Evolutionary conservation across 345 rosid genomes (phyloP).

Genomic region (Brassica incana): DNA sequence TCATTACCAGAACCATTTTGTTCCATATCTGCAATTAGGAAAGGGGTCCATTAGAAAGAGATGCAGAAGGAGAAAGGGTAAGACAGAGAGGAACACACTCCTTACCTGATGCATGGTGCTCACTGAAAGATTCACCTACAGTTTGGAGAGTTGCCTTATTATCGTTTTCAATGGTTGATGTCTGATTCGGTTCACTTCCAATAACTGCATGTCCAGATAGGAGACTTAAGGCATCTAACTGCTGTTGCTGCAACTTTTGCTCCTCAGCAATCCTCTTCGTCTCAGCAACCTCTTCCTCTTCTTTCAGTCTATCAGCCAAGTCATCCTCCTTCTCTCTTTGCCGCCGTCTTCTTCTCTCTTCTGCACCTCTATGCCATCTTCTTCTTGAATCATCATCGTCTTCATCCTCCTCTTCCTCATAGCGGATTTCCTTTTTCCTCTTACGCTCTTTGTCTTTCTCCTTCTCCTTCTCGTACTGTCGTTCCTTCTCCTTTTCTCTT

Average conservation of each 20-base stretch:
- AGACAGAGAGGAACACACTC: slow-evolving; percentile 11
- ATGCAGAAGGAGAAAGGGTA: background rate
- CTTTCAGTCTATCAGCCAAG: slow-evolving; percentile 64
- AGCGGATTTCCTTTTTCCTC: slow-evolving; percentile 75
- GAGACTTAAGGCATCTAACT: slow-evolving; percentile 58
- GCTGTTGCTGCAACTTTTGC: slow-evolving; percentile 67
- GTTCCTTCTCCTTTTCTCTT: slow-evolving; percentile 85
- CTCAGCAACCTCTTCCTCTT: slow-evolving; percentile 83
- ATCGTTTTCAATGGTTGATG: slow-evolving; percentile 41
- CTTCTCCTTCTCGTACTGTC: slow-evolving; percentile 90
- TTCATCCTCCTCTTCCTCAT: slow-evolving; percentile 75
- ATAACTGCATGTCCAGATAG: slow-evolving; percentile 47
- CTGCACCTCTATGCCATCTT: slow-evolving; percentile 80
- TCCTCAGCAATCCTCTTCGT: slow-evolving; percentile 80
- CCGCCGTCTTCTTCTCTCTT: slow-evolving; percentile 78
- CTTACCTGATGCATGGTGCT: slow-evolving; percentile 36
- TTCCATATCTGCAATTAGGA: slow-evolving; percentile 49
- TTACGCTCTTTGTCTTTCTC: slow-evolving; percentile 93
- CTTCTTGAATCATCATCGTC: slow-evolving; percentile 83
- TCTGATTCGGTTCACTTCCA: slow-evolving; percentile 52
- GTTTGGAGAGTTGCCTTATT: slow-evolving; percentile 42
- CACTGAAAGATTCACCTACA: slow-evolving; percentile 30
- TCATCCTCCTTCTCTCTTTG: slow-evolving; percentile 86
- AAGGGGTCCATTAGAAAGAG: slow-evolving; percentile 11
- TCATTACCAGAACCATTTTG: slow-evolving; percentile 65